Percentiles rank a stretch among this genome's conserved stretches.
Evolutionary conservation across 352 stramenopile species (phyloP).

Genomic region (Phytophthora constricta): DNA sequence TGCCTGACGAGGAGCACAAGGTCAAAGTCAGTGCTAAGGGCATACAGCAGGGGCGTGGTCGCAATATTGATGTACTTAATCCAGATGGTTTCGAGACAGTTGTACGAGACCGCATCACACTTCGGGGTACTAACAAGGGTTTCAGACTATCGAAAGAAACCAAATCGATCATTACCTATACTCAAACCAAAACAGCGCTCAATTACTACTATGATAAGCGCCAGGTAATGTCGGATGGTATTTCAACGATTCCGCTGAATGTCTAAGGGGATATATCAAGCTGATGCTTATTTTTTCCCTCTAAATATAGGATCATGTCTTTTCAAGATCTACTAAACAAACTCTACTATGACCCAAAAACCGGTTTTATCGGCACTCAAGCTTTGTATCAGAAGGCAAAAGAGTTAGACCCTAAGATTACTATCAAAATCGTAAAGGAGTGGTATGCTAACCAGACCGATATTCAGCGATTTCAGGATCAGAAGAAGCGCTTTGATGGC

Average conservation of each 20-base stretch:
- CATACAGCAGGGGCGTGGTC: conserved; percentile 18
- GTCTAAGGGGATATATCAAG: conserved; percentile 4
- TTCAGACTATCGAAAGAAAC: conserved; percentile 25
- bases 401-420: conserved; percentile 18
- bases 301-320: conserved; percentile 11
- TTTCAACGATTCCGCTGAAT: not conserved
- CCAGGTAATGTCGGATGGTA: conserved; percentile 22
- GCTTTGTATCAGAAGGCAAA: conserved; percentile 30
- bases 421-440: conserved; percentile 26
- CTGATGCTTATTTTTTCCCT: no score
- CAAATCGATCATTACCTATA: conserved; percentile 36
- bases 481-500: conserved; percentile 18
- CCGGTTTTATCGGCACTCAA: conserved; percentile 20
- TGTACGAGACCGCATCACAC: conserved; percentile 22
- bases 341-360: conserved; percentile 38
- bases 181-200: not conserved
- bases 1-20: conserved; percentile 12
- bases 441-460: conserved; percentile 19
- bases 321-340: not conserved
- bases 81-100: conserved; percentile 26
- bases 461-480: conserved; percentile 31
- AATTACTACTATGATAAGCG: conserved; percentile 21
- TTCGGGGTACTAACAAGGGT: conserved; percentile 31
- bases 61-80: conserved; percentile 22
- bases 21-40: conserved; percentile 31